A percentile compares a stretch with the other conserved stretches of the same genome.
phyloP scores from a whole-genome alignment of 2,329 filamentous ascomycete genomes.

The Aspergillus ibericus region DNA sequence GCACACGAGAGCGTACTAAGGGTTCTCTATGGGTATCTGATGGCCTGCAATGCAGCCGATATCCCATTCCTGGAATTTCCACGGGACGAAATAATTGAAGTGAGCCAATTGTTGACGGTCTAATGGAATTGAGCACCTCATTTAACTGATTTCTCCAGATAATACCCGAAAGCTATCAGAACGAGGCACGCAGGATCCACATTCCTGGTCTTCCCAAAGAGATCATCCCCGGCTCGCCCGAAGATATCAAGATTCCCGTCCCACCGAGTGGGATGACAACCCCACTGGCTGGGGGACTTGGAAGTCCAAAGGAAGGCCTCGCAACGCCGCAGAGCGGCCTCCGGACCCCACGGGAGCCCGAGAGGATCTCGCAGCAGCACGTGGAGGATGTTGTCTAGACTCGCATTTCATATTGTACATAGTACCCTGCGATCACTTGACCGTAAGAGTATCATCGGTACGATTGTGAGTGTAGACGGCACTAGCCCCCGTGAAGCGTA shows the following conservation, averaged over 20 bases:
- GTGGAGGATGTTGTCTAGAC: slow-evolving; percentile 46
- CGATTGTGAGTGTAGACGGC: background rate
- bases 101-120: slow-evolving; percentile 33
- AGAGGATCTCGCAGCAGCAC: slow-evolving; percentile 46
- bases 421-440: slow-evolving; percentile 1
- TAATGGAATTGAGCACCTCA: background rate
- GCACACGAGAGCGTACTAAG: slow-evolving; percentile 97
- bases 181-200: slow-evolving; percentile 85
- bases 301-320: slow-evolving; percentile 41
- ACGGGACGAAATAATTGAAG: slow-evolving; percentile 94
- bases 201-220: slow-evolving; percentile 68
- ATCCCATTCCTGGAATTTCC: slow-evolving; percentile 93
- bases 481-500: slow-evolving; percentile 85
- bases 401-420: slow-evolving; percentile 8
- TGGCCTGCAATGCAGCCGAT: slow-evolving; percentile 95
- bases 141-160: slow-evolving; percentile 56
- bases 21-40: slow-evolving; percentile 94
- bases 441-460: background rate
- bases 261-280: slow-evolving; percentile 56
- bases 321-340: slow-evolving; percentile 46
- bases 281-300: slow-evolving; percentile 44
- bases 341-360: slow-evolving; percentile 44
- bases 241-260: slow-evolving; percentile 78
- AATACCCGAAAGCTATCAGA: slow-evolving; percentile 95
- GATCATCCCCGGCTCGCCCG: slow-evolving; percentile 74